Conservation (phyloP, 2,329 filamentous ascomycete genomes). For the Aspergillus felis region DNA sequence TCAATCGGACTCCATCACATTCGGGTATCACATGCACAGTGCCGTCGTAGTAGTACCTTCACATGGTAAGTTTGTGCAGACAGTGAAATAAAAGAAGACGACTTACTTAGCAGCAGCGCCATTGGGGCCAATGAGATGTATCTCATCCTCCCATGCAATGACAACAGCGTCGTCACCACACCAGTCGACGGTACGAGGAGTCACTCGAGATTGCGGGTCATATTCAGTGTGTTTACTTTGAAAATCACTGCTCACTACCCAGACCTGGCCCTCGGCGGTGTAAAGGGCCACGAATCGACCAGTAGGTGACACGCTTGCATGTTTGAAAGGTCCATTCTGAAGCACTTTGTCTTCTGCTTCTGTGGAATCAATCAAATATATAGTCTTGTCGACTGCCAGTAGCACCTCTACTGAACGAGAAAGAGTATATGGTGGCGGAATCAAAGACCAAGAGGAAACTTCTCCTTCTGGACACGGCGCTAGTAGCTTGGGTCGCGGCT, state of each 20-base stretch:
- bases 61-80: constrained; percentile 13
- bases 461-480: constrained; percentile 72
- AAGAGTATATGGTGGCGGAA: constrained; percentile 81
- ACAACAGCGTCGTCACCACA: constrained; percentile 92
- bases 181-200: constrained; percentile 87
- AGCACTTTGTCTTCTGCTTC: constrained; percentile 89
- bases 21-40: constrained; percentile 86
- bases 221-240: constrained; percentile 90
- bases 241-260: constrained; percentile 94
- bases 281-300: constrained; percentile 86
- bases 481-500: constrained; percentile 81
- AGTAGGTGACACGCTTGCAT: constrained; percentile 87
- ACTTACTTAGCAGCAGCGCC: constrained; percentile 63
- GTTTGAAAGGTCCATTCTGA: constrained; percentile 86
- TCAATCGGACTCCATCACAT: constrained; percentile 79
- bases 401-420: constrained; percentile 92
- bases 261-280: constrained; percentile 76
- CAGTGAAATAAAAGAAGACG: background rate
- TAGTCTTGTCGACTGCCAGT: constrained; percentile 75
- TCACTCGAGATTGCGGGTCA: constrained; percentile 77
- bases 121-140: constrained; percentile 85
- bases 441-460: constrained; percentile 83
- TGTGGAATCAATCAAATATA: constrained; percentile 80
- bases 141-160: constrained; percentile 95
- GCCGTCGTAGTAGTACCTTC: constrained; percentile 82